phyloP scores from a whole-genome alignment of 768 basidiomycete genomes.

The Obba rivulosa region DNA sequence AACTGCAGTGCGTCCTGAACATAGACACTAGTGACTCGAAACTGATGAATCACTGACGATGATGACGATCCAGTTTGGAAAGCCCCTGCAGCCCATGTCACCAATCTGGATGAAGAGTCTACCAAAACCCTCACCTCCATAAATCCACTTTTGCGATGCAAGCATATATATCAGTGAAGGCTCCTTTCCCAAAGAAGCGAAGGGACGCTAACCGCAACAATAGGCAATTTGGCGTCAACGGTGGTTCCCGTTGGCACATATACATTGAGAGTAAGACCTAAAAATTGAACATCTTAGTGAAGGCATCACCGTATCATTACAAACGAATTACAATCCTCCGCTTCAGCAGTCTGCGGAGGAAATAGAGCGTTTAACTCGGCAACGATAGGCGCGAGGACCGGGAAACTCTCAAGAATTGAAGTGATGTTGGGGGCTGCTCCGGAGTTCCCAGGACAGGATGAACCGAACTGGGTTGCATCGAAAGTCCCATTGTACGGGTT shows the following conservation, averaged over 20 bases:
- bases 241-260: slow-evolving; percentile 12
- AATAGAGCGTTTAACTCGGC: too few relatives aligned
- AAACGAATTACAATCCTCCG: slow-evolving; percentile 8
- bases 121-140: slow-evolving; percentile 14
- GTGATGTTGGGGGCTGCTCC: too few relatives aligned
- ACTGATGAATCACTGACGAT: too few relatives aligned
- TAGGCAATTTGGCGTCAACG: slow-evolving; percentile 10
- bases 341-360: not conserved
- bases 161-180: too few relatives aligned
- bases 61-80: too few relatives aligned
- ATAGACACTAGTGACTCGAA: too few relatives aligned
- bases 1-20: not conserved
- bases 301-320: not conserved
- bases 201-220: slow-evolving; percentile 12
- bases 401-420: too few relatives aligned
- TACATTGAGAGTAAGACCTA: slow-evolving; percentile 24
- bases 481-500: slow-evolving; percentile 26
- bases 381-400: too few relatives aligned
- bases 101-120: not conserved
- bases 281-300: not conserved
- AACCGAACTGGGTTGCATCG: slow-evolving; percentile 30
- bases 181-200: not conserved
- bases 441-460: slow-evolving; percentile 40
- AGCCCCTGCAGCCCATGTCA: not conserved
- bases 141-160: slow-evolving; percentile 25